These are phyloP conservation scores for Trypanosoma lewisi DNA, from an alignment of 208 protist species.

Conservation along the genomic window DNA sequence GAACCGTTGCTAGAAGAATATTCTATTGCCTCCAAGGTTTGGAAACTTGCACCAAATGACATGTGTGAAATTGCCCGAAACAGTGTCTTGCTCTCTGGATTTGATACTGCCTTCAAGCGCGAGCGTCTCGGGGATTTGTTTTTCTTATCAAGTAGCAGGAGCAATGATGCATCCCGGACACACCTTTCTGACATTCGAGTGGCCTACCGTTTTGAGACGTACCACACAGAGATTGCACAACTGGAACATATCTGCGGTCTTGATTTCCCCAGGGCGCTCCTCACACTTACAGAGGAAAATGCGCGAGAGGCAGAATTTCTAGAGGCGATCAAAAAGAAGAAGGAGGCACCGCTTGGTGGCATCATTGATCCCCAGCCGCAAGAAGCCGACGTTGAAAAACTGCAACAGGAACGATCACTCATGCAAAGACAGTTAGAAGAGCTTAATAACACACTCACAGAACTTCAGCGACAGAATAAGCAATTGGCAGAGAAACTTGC, in stretches of 20 bases:
- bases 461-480: slow-evolving; percentile 77
- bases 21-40: slow-evolving; percentile 91
- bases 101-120: slow-evolving; percentile 77
- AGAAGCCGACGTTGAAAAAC: slow-evolving; percentile 58
- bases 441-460: slow-evolving; percentile 42
- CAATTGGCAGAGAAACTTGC: slow-evolving; percentile 77
- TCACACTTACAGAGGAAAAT: slow-evolving; percentile 70
- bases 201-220: slow-evolving; percentile 89
- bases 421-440: slow-evolving; percentile 73
- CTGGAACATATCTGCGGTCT: slow-evolving; percentile 81
- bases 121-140: slow-evolving; percentile 82
- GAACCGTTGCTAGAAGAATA: slow-evolving; percentile 93
- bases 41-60: slow-evolving; percentile 90
- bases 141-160: slow-evolving; percentile 86
- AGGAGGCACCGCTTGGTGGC: slow-evolving; percentile 22
- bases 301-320: slow-evolving; percentile 31
- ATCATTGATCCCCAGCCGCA: slow-evolving; percentile 79
- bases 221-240: slow-evolving; percentile 86
- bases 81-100: slow-evolving; percentile 85
- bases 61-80: slow-evolving; percentile 92
- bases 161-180: slow-evolving; percentile 78
- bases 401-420: slow-evolving; percentile 55
- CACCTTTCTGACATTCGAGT: slow-evolving; percentile 88
- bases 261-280: slow-evolving; percentile 68
- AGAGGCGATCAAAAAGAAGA: slow-evolving; percentile 29